Evolutionary conservation across 2,329 filamentous ascomycete genomes (phyloP).

Genomic region (Aspergillus vadensis): DNA sequence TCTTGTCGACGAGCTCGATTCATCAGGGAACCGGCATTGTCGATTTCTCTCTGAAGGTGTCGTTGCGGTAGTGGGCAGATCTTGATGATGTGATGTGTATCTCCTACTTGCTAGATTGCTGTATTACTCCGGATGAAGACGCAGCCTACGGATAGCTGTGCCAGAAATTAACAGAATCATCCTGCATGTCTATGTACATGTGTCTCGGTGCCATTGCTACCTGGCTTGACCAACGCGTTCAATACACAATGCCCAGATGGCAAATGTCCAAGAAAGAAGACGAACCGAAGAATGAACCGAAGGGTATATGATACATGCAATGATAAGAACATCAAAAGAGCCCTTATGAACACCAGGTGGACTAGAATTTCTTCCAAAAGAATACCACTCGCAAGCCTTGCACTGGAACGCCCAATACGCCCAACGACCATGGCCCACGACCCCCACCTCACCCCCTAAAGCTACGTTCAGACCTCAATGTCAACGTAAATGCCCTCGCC

Average conservation of each 20-base stretch:
- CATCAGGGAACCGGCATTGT: constrained; percentile 93
- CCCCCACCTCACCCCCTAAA: too few relatives aligned
- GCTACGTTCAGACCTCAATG: constrained; percentile 35
- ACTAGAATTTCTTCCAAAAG: background rate
- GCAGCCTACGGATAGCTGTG: background rate
- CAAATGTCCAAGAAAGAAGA: background rate
- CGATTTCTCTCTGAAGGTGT: constrained; percentile 93
- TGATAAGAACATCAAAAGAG: constrained; percentile 2
- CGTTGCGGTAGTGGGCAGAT: constrained; percentile 30
- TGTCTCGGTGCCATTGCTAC: background rate
- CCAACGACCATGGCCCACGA: background rate
- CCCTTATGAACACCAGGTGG: background rate
- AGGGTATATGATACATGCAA: constrained; percentile 15
- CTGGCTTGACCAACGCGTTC: background rate
- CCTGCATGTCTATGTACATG: constrained; percentile 4
- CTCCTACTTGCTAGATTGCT: constrained; percentile 10
- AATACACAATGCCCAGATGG: background rate
- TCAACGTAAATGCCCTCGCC: constrained; percentile 42
- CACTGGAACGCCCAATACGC: background rate
- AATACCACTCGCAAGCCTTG: background rate
- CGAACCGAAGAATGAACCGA: constrained; percentile 13
- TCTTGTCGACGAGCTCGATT: constrained; percentile 94
- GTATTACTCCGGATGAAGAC: background rate
- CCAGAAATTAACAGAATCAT: background rate
- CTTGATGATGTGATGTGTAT: constrained; percentile 7